A percentile compares a stretch with the other conserved stretches of the same genome.
phyloP scores from a whole-genome alignment of 2,329 filamentous ascomycete species.

The Fusarium sp. region DNA sequence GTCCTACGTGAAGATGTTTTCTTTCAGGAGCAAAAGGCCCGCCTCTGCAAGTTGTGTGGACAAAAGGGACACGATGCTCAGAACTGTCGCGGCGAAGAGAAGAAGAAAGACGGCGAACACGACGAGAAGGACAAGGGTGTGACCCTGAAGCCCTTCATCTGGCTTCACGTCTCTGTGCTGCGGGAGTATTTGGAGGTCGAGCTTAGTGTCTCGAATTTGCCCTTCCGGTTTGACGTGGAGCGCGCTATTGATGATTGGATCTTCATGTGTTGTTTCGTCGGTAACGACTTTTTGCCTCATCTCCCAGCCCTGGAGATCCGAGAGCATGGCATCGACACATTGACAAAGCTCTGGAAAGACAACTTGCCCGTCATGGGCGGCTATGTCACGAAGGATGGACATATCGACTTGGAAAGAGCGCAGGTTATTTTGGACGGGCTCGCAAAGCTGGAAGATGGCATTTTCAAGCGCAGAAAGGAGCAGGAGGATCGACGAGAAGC shows the following conservation, averaged over 20 bases:
- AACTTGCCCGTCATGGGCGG: constrained; percentile 92
- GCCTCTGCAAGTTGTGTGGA: constrained; percentile 87
- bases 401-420: constrained; percentile 86
- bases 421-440: constrained; percentile 90
- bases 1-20: constrained; percentile 98
- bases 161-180: constrained; percentile 92
- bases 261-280: constrained; percentile 99
- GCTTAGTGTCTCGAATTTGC: constrained; percentile 82
- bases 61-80: constrained; percentile 91
- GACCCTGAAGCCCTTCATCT: constrained; percentile 92
- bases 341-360: constrained; percentile 97
- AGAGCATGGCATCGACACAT: constrained; percentile 95
- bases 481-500: constrained; percentile 86
- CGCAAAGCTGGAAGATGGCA: constrained; percentile 91
- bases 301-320: constrained; percentile 97
- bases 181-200: constrained; percentile 94
- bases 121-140: constrained; percentile 81
- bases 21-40: constrained; percentile 84
- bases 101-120: constrained; percentile 81
- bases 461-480: constrained; percentile 89
- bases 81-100: constrained; percentile 82
- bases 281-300: constrained; percentile 98
- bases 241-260: constrained; percentile 97
- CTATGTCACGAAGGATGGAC: constrained; percentile 94
- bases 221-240: constrained; percentile 92